Evolutionary conservation across 495 filamentous ascomycete species (phyloP).

Genomic region (Daldinia childiae): DNA sequence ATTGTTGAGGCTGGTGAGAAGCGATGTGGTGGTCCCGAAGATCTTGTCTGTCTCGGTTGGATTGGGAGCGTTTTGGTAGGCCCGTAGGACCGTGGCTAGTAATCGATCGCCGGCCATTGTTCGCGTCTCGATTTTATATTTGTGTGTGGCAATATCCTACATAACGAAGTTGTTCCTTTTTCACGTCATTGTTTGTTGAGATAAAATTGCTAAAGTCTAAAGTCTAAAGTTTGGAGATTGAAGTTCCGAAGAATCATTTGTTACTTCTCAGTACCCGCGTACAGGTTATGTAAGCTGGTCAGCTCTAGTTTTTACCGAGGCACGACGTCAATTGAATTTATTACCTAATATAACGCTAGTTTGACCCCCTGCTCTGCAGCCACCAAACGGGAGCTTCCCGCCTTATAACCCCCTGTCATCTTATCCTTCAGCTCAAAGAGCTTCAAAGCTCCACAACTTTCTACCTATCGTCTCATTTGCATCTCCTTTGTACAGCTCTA

Average conservation of each 20-base stretch:
- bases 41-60: constrained; percentile 64
- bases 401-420: constrained; percentile 3
- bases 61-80: constrained; percentile 61
- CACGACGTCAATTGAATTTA: constrained; percentile 22
- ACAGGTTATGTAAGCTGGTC: background rate
- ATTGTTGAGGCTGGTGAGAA: constrained; percentile 85
- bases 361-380: too few relatives aligned
- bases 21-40: constrained; percentile 79
- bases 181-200: background rate
- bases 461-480: background rate
- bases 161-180: background rate
- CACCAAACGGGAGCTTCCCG: constrained; percentile 24
- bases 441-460: constrained; percentile 24
- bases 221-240: background rate
- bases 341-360: background rate
- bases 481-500: background rate
- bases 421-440: constrained; percentile 4
- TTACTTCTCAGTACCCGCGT: background rate
- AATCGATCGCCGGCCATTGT: constrained; percentile 62
- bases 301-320: constrained; percentile 30
- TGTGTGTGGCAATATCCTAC: background rate
- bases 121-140: constrained; percentile 4
- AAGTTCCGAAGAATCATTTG: constrained; percentile 4
- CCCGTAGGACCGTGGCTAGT: constrained; percentile 59
- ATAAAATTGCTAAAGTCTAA: background rate